Conservation (phyloP, 768 basidiomycete genomes). For the Rhizopogon roseolus region DNA sequence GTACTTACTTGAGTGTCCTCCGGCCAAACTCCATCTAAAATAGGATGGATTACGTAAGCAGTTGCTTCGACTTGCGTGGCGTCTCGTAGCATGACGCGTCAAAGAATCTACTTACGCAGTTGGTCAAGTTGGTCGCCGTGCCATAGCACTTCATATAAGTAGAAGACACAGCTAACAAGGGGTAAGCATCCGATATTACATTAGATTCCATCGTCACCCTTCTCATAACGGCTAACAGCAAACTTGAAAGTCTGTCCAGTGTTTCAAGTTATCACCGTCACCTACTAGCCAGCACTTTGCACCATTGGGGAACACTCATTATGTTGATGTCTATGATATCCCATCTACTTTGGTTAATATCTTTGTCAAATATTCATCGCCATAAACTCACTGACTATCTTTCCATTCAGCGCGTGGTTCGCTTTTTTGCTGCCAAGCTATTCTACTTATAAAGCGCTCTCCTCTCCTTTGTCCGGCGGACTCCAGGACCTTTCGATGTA, state of each 20-base stretch:
- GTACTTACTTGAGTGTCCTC: neutral
- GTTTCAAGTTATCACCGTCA: no score
- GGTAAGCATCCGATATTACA: no score
- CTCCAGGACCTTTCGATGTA: conserved; percentile 57
- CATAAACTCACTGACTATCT: neutral
- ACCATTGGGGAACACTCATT: conserved; percentile 5
- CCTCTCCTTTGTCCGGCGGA: conserved; percentile 46
- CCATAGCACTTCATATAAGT: no score
- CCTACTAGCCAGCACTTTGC: no score
- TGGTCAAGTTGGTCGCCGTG: no score
- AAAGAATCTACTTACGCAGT: no score
- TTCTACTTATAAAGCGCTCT: conserved; percentile 63
- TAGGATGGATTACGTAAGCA: neutral
- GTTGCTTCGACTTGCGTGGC: no score
- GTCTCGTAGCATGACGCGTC: no score
- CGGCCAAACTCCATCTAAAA: neutral
- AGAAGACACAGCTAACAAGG: no score
- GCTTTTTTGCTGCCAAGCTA: conserved; percentile 62
- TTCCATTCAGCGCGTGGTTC: conserved; percentile 58
- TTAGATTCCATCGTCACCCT: no score
- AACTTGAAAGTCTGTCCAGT: neutral
- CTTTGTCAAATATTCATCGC: neutral
- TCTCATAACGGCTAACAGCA: no score
- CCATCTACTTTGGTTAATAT: conserved; percentile 41
- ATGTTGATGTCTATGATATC: conserved; percentile 51